Evolutionary conservation across 371 early-diverging fungal species (phyloP).

Genomic region (Mucor mucedo): DNA sequence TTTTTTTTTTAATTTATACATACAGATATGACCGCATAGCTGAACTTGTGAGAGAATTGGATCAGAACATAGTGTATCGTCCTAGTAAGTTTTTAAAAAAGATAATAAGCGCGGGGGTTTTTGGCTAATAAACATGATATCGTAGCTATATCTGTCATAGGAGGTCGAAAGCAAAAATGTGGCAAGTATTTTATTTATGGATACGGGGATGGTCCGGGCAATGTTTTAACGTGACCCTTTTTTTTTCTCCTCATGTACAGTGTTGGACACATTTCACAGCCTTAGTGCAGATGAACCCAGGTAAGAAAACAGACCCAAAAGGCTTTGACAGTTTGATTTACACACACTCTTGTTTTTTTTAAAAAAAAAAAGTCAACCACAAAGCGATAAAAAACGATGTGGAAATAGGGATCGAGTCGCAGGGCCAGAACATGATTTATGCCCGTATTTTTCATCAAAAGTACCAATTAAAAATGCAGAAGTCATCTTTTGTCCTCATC

Average conservation of each 20-base stretch:
- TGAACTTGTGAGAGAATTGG: constrained; percentile 57
- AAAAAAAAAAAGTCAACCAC: no score
- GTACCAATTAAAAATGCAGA: constrained; percentile 70
- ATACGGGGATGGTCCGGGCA: no score
- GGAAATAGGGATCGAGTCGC: no score
- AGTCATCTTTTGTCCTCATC: constrained; percentile 91
- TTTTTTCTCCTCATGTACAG: no score
- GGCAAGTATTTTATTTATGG: no score
- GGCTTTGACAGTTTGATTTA: background rate
- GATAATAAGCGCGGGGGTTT: no score
- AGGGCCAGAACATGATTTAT: constrained; percentile 35
- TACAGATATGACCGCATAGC: constrained; percentile 59
- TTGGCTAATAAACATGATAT: background rate
- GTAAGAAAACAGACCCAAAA: constrained; percentile 12
- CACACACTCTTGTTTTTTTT: background rate
- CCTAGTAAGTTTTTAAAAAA: constrained; percentile 40
- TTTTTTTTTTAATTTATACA: no score
- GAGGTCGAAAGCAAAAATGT: constrained; percentile 33
- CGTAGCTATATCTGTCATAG: constrained; percentile 54
- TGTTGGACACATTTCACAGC: no score
- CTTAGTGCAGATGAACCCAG: no score
- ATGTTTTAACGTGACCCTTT: no score
- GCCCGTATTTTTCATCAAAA: constrained; percentile 85
- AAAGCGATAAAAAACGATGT: no score
- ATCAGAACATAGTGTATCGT: constrained; percentile 52